Percentiles rank a stretch among this genome's conserved stretches.
These are phyloP conservation scores for Myxozyma vanderwaltii DNA, from an alignment of 805 yeast species.

Conservation along the genomic window DNA sequence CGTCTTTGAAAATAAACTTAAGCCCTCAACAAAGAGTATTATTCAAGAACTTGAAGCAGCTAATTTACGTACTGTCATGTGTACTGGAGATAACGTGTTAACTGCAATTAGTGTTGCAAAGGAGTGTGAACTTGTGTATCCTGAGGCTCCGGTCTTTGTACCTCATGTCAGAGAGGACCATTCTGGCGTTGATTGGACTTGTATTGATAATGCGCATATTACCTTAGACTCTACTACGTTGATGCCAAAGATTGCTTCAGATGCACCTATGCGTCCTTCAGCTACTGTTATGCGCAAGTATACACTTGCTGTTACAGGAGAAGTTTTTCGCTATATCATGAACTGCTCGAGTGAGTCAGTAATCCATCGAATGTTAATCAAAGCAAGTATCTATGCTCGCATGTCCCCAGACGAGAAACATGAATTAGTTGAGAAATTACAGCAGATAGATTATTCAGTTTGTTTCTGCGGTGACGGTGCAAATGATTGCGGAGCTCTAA, in stretches of 20 bases:
- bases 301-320: constrained; percentile 88
- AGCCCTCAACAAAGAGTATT: constrained; percentile 64
- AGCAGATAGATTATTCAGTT: constrained; percentile 82
- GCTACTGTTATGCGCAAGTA: constrained; percentile 52
- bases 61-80: constrained; percentile 82
- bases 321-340: constrained; percentile 76
- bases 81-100: constrained; percentile 94
- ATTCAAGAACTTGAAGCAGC: constrained; percentile 65
- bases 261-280: constrained; percentile 25
- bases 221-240: constrained; percentile 66
- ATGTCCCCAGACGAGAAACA: constrained; percentile 99
- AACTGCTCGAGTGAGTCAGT: constrained; percentile 49
- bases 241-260: constrained; percentile 18
- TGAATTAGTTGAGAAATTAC: constrained; percentile 86
- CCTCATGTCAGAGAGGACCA: constrained; percentile 51
- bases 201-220: constrained; percentile 49
- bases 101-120: constrained; percentile 93
- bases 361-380: constrained; percentile 58
- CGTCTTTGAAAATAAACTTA: constrained; percentile 87
- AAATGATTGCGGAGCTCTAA: constrained; percentile 97
- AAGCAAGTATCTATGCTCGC: constrained; percentile 81
- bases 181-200: constrained; percentile 44
- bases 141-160: constrained; percentile 54
- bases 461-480: constrained; percentile 99
- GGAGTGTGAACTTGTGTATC: constrained; percentile 70